Evolutionary conservation across 2,329 filamentous ascomycete species (phyloP), one percentile per base, ranked within the genome.

Genomic region (Fusarium decemcellulare): DNA sequence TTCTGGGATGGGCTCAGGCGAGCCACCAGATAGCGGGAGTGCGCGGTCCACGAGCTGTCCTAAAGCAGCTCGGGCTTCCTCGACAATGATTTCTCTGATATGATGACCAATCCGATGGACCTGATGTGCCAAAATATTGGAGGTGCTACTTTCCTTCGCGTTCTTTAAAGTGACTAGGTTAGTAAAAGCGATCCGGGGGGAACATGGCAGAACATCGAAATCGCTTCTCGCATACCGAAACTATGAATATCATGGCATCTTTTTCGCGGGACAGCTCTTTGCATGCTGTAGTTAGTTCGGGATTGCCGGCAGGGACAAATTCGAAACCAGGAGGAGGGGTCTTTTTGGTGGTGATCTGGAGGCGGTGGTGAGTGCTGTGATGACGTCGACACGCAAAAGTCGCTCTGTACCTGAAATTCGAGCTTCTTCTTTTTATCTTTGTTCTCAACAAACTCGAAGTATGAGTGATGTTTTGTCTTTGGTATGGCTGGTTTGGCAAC

Each of bases 381-480:
- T 59, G 66, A 63, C 34, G 55, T 53, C 36, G 42, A 55, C 50
- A 50, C 53, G 60, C 55, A 43, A 57, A 53, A 69, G 67, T 76
- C 67, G 57, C 65, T 70, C 61, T 74, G 56, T 86, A 90, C 89
- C 87, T 89, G 72, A 67, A 86, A 85, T 74, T 91, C 88, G 53
- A 91, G 83, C 74, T 88, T 91, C 79, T 88, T 88, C 76, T 86
- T 88, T 76, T 86, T 88, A 68, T 91, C 86, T 61, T 84, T 84
- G 73, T 91, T 91, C 72, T 91, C 86, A 63, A 90, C 86, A 65
- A 90, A 84, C 77, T 91, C 89, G 72, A 89, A 90, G 74, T 89
- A 90, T 14, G 87, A 85, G 70, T 87, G 85, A 76, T 91, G 87
- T 74, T 89, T 89, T 44, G 83, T 79, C 64, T 83, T 86, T 37